Evolutionary conservation across 129 eudicot genomes (phyloP), one percentile per base, ranked within the genome.

Genomic region (sunflower (Helianthus annuus)): DNA sequence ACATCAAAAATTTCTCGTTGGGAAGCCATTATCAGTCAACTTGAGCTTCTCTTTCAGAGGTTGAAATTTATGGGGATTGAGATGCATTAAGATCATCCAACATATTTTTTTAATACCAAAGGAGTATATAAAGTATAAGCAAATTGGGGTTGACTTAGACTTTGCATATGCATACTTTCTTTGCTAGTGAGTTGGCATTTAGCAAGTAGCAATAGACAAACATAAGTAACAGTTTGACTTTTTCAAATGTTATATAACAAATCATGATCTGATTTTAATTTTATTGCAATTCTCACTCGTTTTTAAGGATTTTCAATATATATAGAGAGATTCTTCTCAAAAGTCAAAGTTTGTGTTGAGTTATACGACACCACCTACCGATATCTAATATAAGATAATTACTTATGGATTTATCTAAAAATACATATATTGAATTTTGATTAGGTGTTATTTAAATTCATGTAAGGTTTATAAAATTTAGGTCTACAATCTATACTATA

Each of bases 71-170:
- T 36, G 16, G 27, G 12, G 29, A 64, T 7, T 22, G 39, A 36
- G 63, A 73, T 32, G 61, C 52, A 48, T 63, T 36, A 14, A 7
- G 5, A 6, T 61, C 10, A 53, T n/a, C 3, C 53, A 44, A 68
- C 16, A 1, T 16, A 4, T 59, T 11, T 59, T 59, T 4, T 62
- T 32, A 34, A 62, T 62, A 2, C 0, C 7, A 40, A 42, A 42
- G 6, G 22, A 29, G 51, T 27, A 16, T 13, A 16, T 29, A 48
- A 4, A 71, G 42, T 2, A 40, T 15, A 13, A 58, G 4, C 56
- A 64, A 8, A 12, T 74, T 74, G 62, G 64, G 71, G 64, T 68
- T 76, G 75, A 76, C 80, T 22, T 48, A 34, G 75, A 76, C 80
- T 68, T 56, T 15, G 53, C 6, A 36, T 61, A 45, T 59, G 15